Percentiles rank a stretch among this genome's conserved stretches.
These are phyloP conservation scores for Diutina pseudorugosa DNA, from an alignment of 1,139 yeast genomes.

Conservation along the genomic window DNA sequence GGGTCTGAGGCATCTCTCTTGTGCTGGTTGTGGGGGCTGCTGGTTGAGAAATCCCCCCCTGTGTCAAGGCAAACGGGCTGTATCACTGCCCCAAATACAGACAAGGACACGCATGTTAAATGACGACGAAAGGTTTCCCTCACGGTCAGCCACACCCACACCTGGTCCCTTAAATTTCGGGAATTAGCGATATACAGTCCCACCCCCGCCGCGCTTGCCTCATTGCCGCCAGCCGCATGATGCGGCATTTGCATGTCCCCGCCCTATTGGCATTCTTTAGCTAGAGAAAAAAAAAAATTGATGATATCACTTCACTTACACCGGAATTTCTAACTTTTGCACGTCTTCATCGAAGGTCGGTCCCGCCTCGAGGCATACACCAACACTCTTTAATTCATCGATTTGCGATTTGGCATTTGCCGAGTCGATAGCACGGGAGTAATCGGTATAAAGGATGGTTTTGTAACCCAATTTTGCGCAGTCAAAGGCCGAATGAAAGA, in stretches of 20 bases:
- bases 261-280: neutral
- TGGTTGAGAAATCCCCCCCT: neutral
- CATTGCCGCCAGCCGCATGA: neutral
- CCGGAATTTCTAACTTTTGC: no score
- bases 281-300: no score
- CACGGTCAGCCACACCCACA: neutral
- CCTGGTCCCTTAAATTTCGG: neutral
- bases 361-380: neutral
- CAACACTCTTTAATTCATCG: neutral
- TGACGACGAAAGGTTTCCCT: neutral
- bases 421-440: neutral
- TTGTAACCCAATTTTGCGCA: conserved; percentile 14
- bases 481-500: conserved; percentile 62
- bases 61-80: neutral
- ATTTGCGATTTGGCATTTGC: no score
- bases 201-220: neutral
- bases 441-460: neutral
- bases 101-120: neutral
- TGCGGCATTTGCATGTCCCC: neutral
- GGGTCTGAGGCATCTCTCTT: neutral
- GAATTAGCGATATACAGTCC: neutral
- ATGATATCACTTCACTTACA: no score
- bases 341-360: neutral
- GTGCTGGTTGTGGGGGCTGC: neutral
- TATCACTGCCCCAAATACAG: neutral